Percentiles rank a stretch among this genome's conserved stretches.
Evolutionary conservation across 352 stramenopile species (phyloP).

Genomic region (Phytophthora multivora): DNA sequence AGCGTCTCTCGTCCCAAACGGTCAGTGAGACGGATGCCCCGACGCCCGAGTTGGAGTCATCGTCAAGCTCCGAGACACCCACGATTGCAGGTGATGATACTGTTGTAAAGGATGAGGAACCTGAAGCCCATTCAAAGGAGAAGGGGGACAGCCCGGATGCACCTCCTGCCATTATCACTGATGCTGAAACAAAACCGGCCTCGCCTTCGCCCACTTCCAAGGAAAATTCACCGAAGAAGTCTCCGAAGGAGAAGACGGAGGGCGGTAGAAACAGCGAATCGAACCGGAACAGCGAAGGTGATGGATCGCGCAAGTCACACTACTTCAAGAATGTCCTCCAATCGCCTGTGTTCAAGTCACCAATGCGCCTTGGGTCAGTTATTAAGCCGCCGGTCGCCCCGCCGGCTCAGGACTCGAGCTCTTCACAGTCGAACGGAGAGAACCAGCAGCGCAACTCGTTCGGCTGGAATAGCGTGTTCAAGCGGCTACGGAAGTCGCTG

Average conservation of each 20-base stretch:
- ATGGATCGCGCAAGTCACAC: slow-evolving; percentile 66
- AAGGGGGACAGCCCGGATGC: background rate
- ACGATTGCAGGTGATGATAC: background rate
- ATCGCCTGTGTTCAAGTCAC: slow-evolving; percentile 81
- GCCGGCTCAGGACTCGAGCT: slow-evolving; percentile 25
- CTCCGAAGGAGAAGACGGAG: slow-evolving; percentile 34
- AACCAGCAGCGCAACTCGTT: slow-evolving; percentile 57
- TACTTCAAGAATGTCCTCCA: slow-evolving; percentile 89
- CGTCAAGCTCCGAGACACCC: background rate
- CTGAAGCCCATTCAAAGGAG: slow-evolving; percentile 14
- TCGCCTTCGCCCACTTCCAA: slow-evolving; percentile 21
- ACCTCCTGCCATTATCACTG: slow-evolving; percentile 13
- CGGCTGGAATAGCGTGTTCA: slow-evolving; percentile 84
- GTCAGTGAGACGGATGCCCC: slow-evolving; percentile 15
- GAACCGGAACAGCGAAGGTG: slow-evolving; percentile 32
- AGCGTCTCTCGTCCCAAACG: slow-evolving; percentile 13
- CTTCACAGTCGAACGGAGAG: slow-evolving; percentile 33
- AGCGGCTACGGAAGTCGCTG: slow-evolving; percentile 78
- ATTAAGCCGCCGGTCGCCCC: slow-evolving; percentile 64
- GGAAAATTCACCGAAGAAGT: slow-evolving; percentile 18
- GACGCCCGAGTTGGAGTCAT: slow-evolving; percentile 8
- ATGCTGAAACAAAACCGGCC: slow-evolving; percentile 9
- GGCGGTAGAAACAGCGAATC: slow-evolving; percentile 18
- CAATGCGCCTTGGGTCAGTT: slow-evolving; percentile 77
- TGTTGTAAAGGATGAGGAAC: slow-evolving; percentile 13